A percentile compares a stretch with the other conserved stretches of the same genome.
Evolutionary conservation across 2,329 filamentous ascomycete genomes (phyloP).

Genomic region (Periconia macrospinosa): DNA sequence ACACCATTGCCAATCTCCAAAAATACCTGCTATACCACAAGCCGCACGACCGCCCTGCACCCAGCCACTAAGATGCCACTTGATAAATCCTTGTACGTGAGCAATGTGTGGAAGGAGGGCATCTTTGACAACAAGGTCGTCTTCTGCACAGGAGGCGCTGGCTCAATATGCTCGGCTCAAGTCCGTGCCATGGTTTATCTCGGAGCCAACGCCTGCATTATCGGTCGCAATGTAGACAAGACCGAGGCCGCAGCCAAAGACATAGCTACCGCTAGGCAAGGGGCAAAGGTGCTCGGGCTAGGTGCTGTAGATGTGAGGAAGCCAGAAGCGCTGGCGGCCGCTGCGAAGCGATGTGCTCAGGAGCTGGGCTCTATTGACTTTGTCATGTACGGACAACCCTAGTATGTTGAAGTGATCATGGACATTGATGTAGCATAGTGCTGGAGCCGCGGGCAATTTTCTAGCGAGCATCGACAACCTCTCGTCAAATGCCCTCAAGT

Average conservation of each 20-base stretch:
- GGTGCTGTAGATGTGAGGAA: slow-evolving; percentile 71
- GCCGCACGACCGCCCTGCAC: neutral
- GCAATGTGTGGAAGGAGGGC: slow-evolving; percentile 81
- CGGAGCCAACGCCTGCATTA: slow-evolving; percentile 90
- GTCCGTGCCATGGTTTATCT: slow-evolving; percentile 88
- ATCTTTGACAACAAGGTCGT: slow-evolving; percentile 89
- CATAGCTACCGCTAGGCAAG: slow-evolving; percentile 75
- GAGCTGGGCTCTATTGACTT: slow-evolving; percentile 90
- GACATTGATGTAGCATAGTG: slow-evolving; percentile 54
- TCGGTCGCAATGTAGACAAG: slow-evolving; percentile 87
- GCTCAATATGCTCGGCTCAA: slow-evolving; percentile 91
- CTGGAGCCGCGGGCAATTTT: slow-evolving; percentile 95
- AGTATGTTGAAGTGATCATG: slow-evolving; percentile 9
- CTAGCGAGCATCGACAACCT: slow-evolving; percentile 81
- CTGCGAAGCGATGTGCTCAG: slow-evolving; percentile 76
- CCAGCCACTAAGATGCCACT: slow-evolving; percentile 61
- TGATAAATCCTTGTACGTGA: slow-evolving; percentile 74
- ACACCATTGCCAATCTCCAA: neutral
- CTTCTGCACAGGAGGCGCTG: slow-evolving; percentile 93
- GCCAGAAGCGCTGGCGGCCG: slow-evolving; percentile 67
- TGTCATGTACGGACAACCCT: slow-evolving; percentile 67
- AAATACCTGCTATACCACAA: neutral
- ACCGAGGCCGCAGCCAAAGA: slow-evolving; percentile 79
- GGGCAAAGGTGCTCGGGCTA: slow-evolving; percentile 84
- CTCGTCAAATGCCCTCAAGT: slow-evolving; percentile 86